These are phyloP conservation scores for Stagonosporopsis vannaccii DNA, from an alignment of 2,329 filamentous ascomycete genomes.

Conservation along the genomic window DNA sequence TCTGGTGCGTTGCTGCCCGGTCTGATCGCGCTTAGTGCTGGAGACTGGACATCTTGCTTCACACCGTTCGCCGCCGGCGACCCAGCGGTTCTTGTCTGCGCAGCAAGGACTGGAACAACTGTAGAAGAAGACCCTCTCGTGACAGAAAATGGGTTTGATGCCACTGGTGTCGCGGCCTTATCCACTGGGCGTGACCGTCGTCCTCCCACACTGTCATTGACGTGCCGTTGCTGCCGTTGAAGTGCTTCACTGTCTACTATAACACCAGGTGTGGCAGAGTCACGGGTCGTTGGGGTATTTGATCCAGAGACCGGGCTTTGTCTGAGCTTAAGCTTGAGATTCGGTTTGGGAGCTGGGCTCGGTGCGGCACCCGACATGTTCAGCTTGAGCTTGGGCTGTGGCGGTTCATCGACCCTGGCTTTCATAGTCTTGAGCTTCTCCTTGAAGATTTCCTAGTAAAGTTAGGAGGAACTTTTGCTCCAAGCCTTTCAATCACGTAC, in stretches of 20 bases:
- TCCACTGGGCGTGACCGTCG: slow-evolving; percentile 37
- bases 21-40: slow-evolving; percentile 51
- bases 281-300: slow-evolving; percentile 51
- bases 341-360: slow-evolving; percentile 43
- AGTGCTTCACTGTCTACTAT: slow-evolving; percentile 64
- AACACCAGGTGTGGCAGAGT: slow-evolving; percentile 56
- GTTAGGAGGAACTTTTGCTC: slow-evolving; percentile 18
- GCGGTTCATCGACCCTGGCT: slow-evolving; percentile 73
- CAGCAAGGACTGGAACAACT: slow-evolving; percentile 28
- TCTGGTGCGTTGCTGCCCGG: slow-evolving; percentile 48
- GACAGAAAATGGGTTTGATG: slow-evolving; percentile 41
- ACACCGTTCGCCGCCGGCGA: slow-evolving; percentile 46
- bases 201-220: slow-evolving; percentile 58
- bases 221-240: slow-evolving; percentile 60
- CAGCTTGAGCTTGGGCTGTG: slow-evolving; percentile 80
- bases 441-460: slow-evolving; percentile 70
- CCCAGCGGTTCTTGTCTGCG: slow-evolving; percentile 41
- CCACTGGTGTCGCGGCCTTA: slow-evolving; percentile 34
- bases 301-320: slow-evolving; percentile 52
- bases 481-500: slow-evolving; percentile 54
- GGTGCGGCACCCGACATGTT: slow-evolving; percentile 62
- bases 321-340: slow-evolving; percentile 69
- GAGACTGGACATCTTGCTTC: slow-evolving; percentile 54
- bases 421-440: slow-evolving; percentile 75
- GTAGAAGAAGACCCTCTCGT: slow-evolving; percentile 31